Conservation (phyloP, 2,329 filamentous ascomycete species). For the Triangularia setosa region DNA sequence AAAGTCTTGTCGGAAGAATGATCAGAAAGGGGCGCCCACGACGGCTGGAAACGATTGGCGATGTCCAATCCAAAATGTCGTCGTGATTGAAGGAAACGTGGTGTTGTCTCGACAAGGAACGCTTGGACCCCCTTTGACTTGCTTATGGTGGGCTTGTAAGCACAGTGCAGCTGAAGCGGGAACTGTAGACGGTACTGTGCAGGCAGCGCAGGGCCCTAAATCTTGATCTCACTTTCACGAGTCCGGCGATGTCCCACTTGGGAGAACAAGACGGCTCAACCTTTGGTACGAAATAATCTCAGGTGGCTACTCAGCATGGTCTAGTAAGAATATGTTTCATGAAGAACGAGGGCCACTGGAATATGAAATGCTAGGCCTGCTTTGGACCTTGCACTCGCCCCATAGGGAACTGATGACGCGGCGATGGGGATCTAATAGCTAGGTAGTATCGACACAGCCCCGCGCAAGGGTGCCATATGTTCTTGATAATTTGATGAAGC, state of each 20-base stretch:
- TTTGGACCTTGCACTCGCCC: not conserved
- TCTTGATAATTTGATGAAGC: not conserved
- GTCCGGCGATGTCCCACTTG: no score
- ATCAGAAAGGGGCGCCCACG: not conserved
- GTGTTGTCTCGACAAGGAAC: conserved; percentile 23
- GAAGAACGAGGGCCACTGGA: not conserved
- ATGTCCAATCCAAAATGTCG: conserved; percentile 9
- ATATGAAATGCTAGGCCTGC: not conserved
- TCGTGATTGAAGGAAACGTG: conserved; percentile 24
- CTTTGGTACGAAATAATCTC: no score
- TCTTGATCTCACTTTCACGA: no score
- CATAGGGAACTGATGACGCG: not conserved
- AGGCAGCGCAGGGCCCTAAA: not conserved
- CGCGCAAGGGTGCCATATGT: not conserved
- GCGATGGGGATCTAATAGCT: not conserved
- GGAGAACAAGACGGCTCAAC: no score
- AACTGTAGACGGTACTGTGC: not conserved
- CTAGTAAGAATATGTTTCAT: no score
- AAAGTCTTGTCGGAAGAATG: not conserved
- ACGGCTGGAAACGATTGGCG: conserved; percentile 7
- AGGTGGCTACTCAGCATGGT: no score
- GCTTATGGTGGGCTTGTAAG: not conserved
- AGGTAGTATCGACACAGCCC: not conserved
- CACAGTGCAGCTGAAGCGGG: not conserved
- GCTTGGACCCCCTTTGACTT: not conserved